Evolutionary conservation across 2,329 filamentous ascomycete species (phyloP).

Genomic region (Aureobasidium sp.): DNA sequence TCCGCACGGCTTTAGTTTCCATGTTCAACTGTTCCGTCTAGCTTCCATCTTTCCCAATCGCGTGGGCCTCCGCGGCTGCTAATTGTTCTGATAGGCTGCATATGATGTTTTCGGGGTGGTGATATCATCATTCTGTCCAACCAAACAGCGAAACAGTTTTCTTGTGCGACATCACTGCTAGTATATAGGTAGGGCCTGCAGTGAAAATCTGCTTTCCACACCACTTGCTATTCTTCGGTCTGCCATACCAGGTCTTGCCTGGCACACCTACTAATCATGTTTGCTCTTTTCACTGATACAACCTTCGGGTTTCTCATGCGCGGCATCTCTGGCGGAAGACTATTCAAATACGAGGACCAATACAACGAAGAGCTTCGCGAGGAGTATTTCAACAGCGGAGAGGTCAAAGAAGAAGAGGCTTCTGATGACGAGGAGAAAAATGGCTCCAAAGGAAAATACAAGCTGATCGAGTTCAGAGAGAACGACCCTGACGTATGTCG

Average conservation of each 20-base stretch:
- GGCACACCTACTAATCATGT: background rate
- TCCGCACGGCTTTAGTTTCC: slow-evolving; percentile 3
- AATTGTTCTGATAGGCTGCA: background rate
- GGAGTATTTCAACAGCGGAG: background rate
- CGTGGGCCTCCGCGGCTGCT: background rate
- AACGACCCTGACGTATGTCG: slow-evolving; percentile 17
- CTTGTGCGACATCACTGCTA: background rate
- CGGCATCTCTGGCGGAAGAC: slow-evolving; percentile 10
- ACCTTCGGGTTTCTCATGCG: slow-evolving; percentile 11
- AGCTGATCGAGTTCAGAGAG: slow-evolving; percentile 11
- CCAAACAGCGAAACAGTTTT: background rate
- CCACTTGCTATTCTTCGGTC: background rate
- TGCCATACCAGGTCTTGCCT: background rate
- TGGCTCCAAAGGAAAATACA: slow-evolving; percentile 6
- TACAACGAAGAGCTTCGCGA: slow-evolving; percentile 3
- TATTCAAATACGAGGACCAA: slow-evolving; percentile 8
- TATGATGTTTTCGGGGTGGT: background rate
- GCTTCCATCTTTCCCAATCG: background rate
- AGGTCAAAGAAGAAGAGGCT: background rate
- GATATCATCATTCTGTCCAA: background rate
- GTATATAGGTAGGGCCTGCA: background rate
- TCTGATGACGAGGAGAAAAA: slow-evolving; percentile 10
- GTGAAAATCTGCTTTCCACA: background rate
- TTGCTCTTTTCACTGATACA: slow-evolving; percentile 10
- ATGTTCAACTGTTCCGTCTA: background rate